Evolutionary conservation across 106 monocot genomes (phyloP).

Genomic region (Acorus calamus): DNA sequence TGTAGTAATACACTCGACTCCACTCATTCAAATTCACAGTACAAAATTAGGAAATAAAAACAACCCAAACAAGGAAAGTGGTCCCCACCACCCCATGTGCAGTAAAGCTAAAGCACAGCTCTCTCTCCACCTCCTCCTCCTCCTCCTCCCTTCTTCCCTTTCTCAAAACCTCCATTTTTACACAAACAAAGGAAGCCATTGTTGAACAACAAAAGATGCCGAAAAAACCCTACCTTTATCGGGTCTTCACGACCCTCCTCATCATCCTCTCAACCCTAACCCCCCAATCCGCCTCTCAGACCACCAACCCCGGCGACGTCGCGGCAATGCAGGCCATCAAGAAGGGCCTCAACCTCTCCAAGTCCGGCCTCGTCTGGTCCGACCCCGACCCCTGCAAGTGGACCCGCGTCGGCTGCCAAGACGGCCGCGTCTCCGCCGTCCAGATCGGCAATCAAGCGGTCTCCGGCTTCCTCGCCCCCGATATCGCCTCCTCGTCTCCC

Average conservation of each 20-base stretch:
- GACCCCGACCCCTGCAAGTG: slow-evolving; percentile 40
- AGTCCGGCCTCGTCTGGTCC: slow-evolving; percentile 11
- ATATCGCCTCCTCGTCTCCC: slow-evolving; percentile 34
- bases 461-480: slow-evolving; percentile 25
- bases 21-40: no score
- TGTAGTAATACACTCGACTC: no score
- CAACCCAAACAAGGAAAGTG: no score
- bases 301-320: slow-evolving; percentile 18
- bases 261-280: neutral
- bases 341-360: slow-evolving; percentile 2
- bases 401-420: slow-evolving; percentile 32
- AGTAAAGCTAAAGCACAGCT: no score
- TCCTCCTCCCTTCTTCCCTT: no score
- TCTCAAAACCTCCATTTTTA: no score
- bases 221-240: no score
- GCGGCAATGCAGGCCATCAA: slow-evolving; percentile 23
- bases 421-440: slow-evolving; percentile 37
- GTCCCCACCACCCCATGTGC: no score
- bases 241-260: slow-evolving; percentile 3
- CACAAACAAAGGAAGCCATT: no score
- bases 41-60: no score
- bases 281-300: neutral
- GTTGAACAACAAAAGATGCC: no score
- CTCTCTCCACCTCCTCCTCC: no score
- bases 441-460: slow-evolving; percentile 41